Evolutionary conservation across 169 alveolate genomes (phyloP).

Genomic region (Plasmodium cynomolgi): DNA sequence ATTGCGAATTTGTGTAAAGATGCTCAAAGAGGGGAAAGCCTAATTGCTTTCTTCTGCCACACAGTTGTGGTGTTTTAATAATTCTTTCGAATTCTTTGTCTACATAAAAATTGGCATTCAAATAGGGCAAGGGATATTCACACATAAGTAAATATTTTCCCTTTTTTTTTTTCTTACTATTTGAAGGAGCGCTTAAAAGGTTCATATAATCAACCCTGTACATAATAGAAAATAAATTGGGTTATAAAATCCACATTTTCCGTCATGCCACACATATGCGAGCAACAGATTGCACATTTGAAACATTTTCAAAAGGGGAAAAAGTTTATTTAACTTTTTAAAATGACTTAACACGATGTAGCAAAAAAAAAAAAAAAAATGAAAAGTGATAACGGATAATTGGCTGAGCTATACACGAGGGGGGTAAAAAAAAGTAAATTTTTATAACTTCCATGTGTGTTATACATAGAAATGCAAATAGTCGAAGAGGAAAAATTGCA

Average conservation of each 20-base stretch:
- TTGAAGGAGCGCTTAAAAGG: background rate
- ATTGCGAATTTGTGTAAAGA: background rate
- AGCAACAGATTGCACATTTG: background rate
- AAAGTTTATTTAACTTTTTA: background rate
- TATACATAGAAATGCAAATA: background rate
- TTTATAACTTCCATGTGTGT: background rate
- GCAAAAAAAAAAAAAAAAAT: background rate
- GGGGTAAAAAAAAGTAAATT: background rate
- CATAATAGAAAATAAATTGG: background rate
- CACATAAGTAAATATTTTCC: background rate
- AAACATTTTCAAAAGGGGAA: background rate
- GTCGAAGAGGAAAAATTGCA: background rate
- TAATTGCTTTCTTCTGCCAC: background rate
- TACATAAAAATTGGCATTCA: background rate
- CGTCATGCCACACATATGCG: background rate
- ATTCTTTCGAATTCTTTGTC: background rate
- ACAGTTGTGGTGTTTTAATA: background rate
- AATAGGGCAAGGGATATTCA: background rate
- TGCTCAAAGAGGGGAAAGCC: background rate
- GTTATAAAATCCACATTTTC: background rate
- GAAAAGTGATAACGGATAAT: background rate
- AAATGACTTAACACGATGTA: background rate
- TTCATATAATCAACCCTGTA: background rate
- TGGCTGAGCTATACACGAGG: background rate
- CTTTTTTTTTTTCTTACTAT: background rate